phyloP scores from a whole-genome alignment of 2,329 filamentous ascomycete species.

The Plenodomus tracheiphilus region DNA sequence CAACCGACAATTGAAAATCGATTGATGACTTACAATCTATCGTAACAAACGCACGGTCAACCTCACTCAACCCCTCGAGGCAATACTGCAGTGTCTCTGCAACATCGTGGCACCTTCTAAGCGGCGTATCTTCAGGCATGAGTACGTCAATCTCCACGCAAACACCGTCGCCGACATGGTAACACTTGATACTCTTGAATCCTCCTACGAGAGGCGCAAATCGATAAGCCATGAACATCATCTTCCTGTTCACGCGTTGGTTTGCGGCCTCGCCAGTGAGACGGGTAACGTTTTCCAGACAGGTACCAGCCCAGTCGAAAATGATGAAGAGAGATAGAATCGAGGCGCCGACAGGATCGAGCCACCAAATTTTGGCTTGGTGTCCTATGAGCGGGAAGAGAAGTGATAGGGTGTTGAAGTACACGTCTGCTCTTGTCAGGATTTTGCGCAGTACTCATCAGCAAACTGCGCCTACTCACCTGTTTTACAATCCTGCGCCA shows the following conservation, averaged over 20 bases:
- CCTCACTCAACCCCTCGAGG: slow-evolving; percentile 57
- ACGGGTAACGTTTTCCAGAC: slow-evolving; percentile 61
- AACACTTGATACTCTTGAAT: slow-evolving; percentile 60
- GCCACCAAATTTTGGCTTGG: slow-evolving; percentile 65
- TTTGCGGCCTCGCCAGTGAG: slow-evolving; percentile 62
- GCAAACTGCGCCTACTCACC: background rate
- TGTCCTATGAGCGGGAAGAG: slow-evolving; percentile 66
- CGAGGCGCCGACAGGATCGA: slow-evolving; percentile 65
- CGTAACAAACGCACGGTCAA: slow-evolving; percentile 57
- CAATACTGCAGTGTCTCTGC: slow-evolving; percentile 68
- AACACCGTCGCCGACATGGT: slow-evolving; percentile 65
- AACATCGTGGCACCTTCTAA: slow-evolving; percentile 61
- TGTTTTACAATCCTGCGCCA: slow-evolving; percentile 64
- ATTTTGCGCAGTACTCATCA: too few relatives aligned
- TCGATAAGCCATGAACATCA: slow-evolving; percentile 63
- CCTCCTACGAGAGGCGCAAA: slow-evolving; percentile 58
- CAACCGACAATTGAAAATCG: background rate
- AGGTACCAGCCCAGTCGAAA: slow-evolving; percentile 68
- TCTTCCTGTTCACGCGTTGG: slow-evolving; percentile 57
- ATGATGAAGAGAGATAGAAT: slow-evolving; percentile 69
- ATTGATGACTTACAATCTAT: slow-evolving; percentile 50
- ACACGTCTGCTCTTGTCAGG: slow-evolving; percentile 56
- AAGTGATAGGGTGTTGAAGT: slow-evolving; percentile 66
- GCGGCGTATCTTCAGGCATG: slow-evolving; percentile 56
- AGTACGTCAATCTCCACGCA: slow-evolving; percentile 67